Conservation (phyloP, 1,139 yeast genomes). For the Pichia kudriavzevii region DNA sequence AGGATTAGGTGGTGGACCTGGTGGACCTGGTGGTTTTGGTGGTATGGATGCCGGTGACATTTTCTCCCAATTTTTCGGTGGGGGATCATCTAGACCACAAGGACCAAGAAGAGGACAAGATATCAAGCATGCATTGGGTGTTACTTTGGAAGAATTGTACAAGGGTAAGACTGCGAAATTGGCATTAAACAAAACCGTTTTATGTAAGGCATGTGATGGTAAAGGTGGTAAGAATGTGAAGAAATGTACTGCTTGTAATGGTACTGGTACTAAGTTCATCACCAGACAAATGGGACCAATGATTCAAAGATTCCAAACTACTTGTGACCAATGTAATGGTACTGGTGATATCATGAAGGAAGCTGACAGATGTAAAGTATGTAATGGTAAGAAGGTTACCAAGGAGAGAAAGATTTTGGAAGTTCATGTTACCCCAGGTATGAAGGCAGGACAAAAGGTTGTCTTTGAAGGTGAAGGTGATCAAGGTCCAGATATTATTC, state of each 20-base stretch:
- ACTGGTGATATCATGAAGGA: slow-evolving; percentile 84
- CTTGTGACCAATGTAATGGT: slow-evolving; percentile 90
- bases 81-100: slow-evolving; percentile 56
- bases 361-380: slow-evolving; percentile 80
- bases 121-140: slow-evolving; percentile 79
- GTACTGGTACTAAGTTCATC: slow-evolving; percentile 86
- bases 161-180: slow-evolving; percentile 92
- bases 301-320: slow-evolving; percentile 96
- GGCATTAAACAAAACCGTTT: slow-evolving; percentile 85
- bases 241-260: slow-evolving; percentile 80
- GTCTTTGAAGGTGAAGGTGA: slow-evolving; percentile 96
- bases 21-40: slow-evolving; percentile 67
- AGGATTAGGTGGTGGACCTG: slow-evolving; percentile 70
- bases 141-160: slow-evolving; percentile 86
- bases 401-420: slow-evolving; percentile 89
- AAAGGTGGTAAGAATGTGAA: slow-evolving; percentile 93
- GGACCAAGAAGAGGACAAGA: slow-evolving; percentile 91
- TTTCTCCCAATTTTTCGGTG: slow-evolving; percentile 87
- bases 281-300: slow-evolving; percentile 99
- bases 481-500: slow-evolving; percentile 89
- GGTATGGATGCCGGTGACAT: slow-evolving; percentile 70
- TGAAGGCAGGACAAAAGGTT: slow-evolving; percentile 90
- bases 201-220: slow-evolving; percentile 87
- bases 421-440: slow-evolving; percentile 95
- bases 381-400: slow-evolving; percentile 84